Conservation (phyloP, 805 yeast species). For the Candida mattraensis region DNA sequence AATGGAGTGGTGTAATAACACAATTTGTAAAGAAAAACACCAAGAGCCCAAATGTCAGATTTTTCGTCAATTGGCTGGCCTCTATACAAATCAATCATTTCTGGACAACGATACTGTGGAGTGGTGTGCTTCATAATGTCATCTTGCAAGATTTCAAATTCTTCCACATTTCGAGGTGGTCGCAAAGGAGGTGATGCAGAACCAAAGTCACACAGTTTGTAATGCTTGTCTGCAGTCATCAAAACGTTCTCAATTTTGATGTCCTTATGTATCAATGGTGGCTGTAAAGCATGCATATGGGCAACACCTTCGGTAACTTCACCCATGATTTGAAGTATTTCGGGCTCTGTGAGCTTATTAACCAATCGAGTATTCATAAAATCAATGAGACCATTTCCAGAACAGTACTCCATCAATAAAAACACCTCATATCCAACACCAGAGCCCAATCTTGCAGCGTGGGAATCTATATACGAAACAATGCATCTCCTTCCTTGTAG, state of each 20-base stretch:
- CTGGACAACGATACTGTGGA: conserved; percentile 83
- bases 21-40: conserved; percentile 71
- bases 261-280: conserved; percentile 76
- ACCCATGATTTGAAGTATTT: conserved; percentile 64
- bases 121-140: conserved; percentile 80
- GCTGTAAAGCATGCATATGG: conserved; percentile 70
- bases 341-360: conserved; percentile 64
- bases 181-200: conserved; percentile 66
- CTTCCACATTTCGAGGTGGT: conserved; percentile 62
- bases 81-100: conserved; percentile 71
- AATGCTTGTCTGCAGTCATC: conserved; percentile 55
- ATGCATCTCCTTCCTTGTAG: conserved; percentile 74
- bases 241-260: conserved; percentile 81
- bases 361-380: conserved; percentile 74
- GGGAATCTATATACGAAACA: conserved; percentile 92
- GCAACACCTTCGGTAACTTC: conserved; percentile 74
- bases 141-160: conserved; percentile 56
- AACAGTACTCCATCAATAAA: conserved; percentile 77
- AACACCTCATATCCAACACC: conserved; percentile 71
- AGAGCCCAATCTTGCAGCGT: conserved; percentile 72
- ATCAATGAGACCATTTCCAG: conserved; percentile 72
- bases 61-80: conserved; percentile 77
- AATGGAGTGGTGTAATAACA: conserved; percentile 85
- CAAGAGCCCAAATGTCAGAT: conserved; percentile 84
- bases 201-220: conserved; percentile 81